Evolutionary conservation across 2,329 filamentous ascomycete species (phyloP).

Genomic region (Arthrobotrys sinensis): DNA sequence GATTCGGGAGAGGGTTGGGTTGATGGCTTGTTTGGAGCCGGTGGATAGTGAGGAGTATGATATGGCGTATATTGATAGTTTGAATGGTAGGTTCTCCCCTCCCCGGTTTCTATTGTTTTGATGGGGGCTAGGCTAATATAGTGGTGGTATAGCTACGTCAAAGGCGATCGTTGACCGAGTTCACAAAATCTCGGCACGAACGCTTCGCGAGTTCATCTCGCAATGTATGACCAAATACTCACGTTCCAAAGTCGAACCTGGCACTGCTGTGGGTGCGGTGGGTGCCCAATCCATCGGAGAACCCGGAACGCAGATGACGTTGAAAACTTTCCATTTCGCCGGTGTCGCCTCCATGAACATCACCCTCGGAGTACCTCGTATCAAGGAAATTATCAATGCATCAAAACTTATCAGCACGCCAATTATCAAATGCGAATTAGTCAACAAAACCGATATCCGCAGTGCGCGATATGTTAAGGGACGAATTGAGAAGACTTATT

Average conservation of each 20-base stretch:
- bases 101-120: background rate
- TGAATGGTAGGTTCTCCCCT: slow-evolving; percentile 38
- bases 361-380: slow-evolving; percentile 98
- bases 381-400: slow-evolving; percentile 99
- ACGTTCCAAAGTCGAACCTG: slow-evolving; percentile 90
- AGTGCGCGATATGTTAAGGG: slow-evolving; percentile 93
- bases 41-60: slow-evolving; percentile 58
- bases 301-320: slow-evolving; percentile 97
- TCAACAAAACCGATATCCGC: slow-evolving; percentile 80
- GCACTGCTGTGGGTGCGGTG: slow-evolving; percentile 94
- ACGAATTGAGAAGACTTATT: slow-evolving; percentile 92
- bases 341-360: slow-evolving; percentile 99
- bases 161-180: slow-evolving; percentile 76
- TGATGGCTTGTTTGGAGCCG: slow-evolving; percentile 56
- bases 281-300: slow-evolving; percentile 98
- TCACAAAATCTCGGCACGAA: slow-evolving; percentile 84
- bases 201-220: slow-evolving; percentile 81
- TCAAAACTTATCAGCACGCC: slow-evolving; percentile 94
- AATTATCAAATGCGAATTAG: slow-evolving; percentile 87
- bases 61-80: slow-evolving; percentile 53
- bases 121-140: background rate
- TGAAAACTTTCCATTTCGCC: slow-evolving; percentile 99
- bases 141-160: slow-evolving; percentile 28
- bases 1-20: slow-evolving; percentile 44
- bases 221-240: slow-evolving; percentile 92